phyloP scores from a whole-genome alignment of 2,329 filamentous ascomycete species.

The Dactylellina leptospora region DNA sequence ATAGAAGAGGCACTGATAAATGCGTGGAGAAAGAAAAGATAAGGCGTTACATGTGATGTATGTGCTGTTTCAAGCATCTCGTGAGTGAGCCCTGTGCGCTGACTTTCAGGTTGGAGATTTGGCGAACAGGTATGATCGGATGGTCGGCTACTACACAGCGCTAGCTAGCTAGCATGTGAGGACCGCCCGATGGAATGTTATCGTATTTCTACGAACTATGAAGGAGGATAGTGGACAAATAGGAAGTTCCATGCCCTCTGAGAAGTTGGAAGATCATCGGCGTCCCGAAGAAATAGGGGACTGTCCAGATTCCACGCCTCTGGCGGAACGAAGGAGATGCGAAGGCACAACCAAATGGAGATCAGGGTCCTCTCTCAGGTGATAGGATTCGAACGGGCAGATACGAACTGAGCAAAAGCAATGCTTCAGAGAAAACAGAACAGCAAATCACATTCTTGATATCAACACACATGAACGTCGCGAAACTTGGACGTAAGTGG shows the following conservation, averaged over 20 bases:
- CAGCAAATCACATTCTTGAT: constrained; percentile 49
- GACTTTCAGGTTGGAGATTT: constrained; percentile 23
- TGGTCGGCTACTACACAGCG: constrained; percentile 29
- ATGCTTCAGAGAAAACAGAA: not conserved
- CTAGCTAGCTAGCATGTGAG: constrained; percentile 18
- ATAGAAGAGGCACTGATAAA: constrained; percentile 2
- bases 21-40: constrained; percentile 22
- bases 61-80: constrained; percentile 52
- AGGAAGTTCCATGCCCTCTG: constrained; percentile 28
- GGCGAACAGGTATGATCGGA: constrained; percentile 5
- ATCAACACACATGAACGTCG: constrained; percentile 26
- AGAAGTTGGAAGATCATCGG: constrained; percentile 12
- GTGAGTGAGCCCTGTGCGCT: constrained; percentile 50
- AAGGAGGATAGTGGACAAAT: constrained; percentile 30
- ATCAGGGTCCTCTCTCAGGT: constrained; percentile 22
- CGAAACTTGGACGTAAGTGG: not conserved
- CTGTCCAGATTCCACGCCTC: constrained; percentile 31
- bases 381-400: constrained; percentile 31
- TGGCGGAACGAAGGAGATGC: constrained; percentile 2
- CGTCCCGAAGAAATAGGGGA: constrained; percentile 13
- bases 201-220: constrained; percentile 30
- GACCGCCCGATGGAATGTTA: constrained; percentile 3
- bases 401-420: constrained; percentile 43
- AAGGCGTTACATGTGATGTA: constrained; percentile 47
- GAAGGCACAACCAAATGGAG: not conserved